A percentile compares a stretch with the other conserved stretches of the same genome.
Conservation (phyloP, 148 eudicot species). For the Heliosperma pusillum region DNA sequence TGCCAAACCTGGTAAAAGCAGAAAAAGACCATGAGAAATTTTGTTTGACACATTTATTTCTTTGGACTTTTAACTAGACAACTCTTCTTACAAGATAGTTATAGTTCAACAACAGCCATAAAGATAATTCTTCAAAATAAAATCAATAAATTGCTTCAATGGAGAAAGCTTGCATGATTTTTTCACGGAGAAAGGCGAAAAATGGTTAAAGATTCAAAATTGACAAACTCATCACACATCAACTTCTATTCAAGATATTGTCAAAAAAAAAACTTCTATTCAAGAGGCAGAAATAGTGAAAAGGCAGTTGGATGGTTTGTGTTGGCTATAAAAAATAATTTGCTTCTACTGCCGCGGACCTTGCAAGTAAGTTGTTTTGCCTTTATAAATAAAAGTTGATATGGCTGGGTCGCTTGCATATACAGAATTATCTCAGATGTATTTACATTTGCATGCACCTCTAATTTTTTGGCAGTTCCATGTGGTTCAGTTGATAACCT, state of each 20-base stretch:
- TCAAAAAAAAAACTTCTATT: constrained; percentile 3
- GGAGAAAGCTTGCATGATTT: not conserved
- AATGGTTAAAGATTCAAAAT: not conserved
- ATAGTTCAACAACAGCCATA: not conserved
- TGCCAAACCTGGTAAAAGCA: constrained; percentile 39
- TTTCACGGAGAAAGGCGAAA: not conserved
- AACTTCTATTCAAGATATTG: constrained; percentile 1
- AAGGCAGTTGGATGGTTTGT: constrained; percentile 1
- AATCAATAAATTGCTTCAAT: not conserved
- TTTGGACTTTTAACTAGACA: not conserved
- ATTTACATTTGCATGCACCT: not conserved
- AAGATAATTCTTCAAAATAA: not conserved
- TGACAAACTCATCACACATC: not conserved
- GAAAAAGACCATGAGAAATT: constrained; percentile 12
- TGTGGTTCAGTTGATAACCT: not conserved
- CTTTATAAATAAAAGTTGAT: not conserved
- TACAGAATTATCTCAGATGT: not conserved
- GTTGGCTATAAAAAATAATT: not conserved
- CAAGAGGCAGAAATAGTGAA: not conserved
- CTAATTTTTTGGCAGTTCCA: constrained; percentile 3
- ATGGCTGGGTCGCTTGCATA: not conserved
- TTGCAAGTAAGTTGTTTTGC: not conserved
- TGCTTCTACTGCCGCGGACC: not conserved
- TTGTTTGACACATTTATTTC: constrained; percentile 5
- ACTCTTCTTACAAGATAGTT: not conserved